Conservation (phyloP, 129 eudicot genomes). For the Flaveria ramosissima region DNA sequence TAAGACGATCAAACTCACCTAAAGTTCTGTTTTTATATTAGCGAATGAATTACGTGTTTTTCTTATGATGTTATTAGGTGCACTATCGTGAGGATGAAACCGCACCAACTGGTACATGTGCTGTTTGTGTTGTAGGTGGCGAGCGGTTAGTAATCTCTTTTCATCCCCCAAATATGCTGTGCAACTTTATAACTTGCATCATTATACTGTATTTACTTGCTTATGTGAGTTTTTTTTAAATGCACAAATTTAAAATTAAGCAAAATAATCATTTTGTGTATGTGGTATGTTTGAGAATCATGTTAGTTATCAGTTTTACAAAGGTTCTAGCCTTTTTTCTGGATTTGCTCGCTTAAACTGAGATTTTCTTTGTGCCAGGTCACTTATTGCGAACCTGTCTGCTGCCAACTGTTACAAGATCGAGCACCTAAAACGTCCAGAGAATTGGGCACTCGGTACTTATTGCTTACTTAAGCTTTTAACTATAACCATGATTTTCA, state of each 20-base stretch:
- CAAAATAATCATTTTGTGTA: background rate
- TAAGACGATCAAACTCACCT: background rate
- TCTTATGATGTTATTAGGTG: slow-evolving; percentile 44
- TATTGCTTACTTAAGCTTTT: background rate
- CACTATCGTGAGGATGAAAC: slow-evolving; percentile 79
- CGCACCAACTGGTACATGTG: slow-evolving; percentile 93
- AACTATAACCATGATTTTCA: background rate
- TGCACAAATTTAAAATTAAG: background rate
- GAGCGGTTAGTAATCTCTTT: slow-evolving; percentile 55
- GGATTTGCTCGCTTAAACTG: background rate
- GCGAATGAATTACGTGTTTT: background rate
- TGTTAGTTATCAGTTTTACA: background rate
- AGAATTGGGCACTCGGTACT: slow-evolving; percentile 92
- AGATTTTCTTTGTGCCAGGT: slow-evolving; percentile 38
- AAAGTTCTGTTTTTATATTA: background rate
- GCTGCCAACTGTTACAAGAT: slow-evolving; percentile 96
- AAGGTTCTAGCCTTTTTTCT: background rate
- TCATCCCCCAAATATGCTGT: background rate
- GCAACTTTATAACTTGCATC: background rate
- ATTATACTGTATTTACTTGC: background rate
- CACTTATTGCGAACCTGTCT: slow-evolving; percentile 83
- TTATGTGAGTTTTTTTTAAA: background rate
- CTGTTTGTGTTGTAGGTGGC: slow-evolving; percentile 85
- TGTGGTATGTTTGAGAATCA: background rate
- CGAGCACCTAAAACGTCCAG: slow-evolving; percentile 81